Base-by-base conservation (phyloP, 352 stramenopile genomes). In the Globisporangium rhizosaccharum region DNA sequence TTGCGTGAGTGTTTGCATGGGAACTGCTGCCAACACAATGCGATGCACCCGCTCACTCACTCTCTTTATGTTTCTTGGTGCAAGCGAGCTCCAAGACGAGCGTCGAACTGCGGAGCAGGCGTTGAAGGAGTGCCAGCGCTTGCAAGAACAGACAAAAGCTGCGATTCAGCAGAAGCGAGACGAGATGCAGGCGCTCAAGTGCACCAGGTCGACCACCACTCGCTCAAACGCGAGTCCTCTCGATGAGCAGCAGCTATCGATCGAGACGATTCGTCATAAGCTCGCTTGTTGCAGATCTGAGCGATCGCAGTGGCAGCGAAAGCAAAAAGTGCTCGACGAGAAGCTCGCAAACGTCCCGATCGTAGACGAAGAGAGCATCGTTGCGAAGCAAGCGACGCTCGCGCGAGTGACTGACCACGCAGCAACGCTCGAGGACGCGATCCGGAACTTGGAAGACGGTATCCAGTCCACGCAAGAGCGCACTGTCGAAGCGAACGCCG, bases 401-500 rank as follows among this genome's bases (percentile, higher is more conserved):
- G 53, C 23, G n/a, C 33, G 53, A 18, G 26, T 46, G 18, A 23
- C 15, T 2, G 9, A n/a, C 6, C 58, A 62, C 44, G 51, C 57
- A 46, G 25, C 59, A 28, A 65, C 37, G 7, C 17, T 73, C 18
- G 36, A 42, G 48, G 57, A 20, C 7, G 61, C 66, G 10, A 68
- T 72, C 33, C 17, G 9, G 14, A 62, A 62, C 36, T 37, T 72
- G 2, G 61, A 66, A 25, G 66, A 69, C 23, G 66, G 66, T 2
- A 73, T 77, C 26, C 9, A 36, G 46, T 54, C 55, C 0, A 74
- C 70, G 2, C 55, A 73, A 33, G 52, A 66, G 26, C 37, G 62
- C 26, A 70, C 58, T 8, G 57, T 55, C 10, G 47, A 65, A 25
- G 69, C 63, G 11, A 72, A 76, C 39, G 48, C 56, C n/a, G 37